phyloP scores from a whole-genome alignment of 768 basidiomycete species.

The Hydnomerulius pinastri region DNA sequence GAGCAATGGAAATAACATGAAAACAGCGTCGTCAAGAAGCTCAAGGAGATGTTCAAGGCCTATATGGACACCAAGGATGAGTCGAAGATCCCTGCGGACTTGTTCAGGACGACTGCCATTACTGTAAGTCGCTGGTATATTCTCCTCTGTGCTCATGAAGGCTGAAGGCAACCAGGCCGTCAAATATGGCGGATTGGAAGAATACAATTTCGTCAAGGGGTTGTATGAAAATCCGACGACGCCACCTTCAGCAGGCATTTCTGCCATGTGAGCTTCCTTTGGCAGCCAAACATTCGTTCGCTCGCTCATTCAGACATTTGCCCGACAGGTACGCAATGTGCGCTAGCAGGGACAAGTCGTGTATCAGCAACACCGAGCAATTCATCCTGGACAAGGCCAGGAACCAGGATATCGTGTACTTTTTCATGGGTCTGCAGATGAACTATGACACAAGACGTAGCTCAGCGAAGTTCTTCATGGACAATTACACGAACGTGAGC shows the following conservation, averaged over 20 bases:
- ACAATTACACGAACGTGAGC: conserved; percentile 65
- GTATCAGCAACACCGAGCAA: conserved; percentile 63
- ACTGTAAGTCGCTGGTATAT: conserved; percentile 41
- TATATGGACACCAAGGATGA: conserved; percentile 75
- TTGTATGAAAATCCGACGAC: conserved; percentile 75
- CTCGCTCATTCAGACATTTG: conserved; percentile 1
- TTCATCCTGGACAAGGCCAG: conserved; percentile 56
- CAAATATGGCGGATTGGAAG: conserved; percentile 67
- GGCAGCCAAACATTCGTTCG: background rate
- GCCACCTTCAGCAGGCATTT: conserved; percentile 62
- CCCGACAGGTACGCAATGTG: conserved; percentile 62
- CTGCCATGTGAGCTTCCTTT: conserved; percentile 60
- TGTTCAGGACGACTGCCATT: conserved; percentile 57
- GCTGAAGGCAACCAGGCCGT: conserved; percentile 52
- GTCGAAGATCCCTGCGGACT: conserved; percentile 77
- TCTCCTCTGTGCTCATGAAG: conserved; percentile 1
- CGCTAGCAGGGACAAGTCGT: conserved; percentile 51
- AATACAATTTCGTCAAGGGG: conserved; percentile 71
- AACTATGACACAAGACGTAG: conserved; percentile 59
- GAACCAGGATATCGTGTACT: conserved; percentile 65
- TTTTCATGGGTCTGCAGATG: conserved; percentile 55
- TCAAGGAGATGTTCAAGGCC: conserved; percentile 67
- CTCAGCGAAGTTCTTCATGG: conserved; percentile 63
- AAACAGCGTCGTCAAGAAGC: conserved; percentile 70
- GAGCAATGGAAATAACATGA: background rate